Conservation (phyloP, 768 basidiomycete genomes). For the Mrakia blollopis region DNA sequence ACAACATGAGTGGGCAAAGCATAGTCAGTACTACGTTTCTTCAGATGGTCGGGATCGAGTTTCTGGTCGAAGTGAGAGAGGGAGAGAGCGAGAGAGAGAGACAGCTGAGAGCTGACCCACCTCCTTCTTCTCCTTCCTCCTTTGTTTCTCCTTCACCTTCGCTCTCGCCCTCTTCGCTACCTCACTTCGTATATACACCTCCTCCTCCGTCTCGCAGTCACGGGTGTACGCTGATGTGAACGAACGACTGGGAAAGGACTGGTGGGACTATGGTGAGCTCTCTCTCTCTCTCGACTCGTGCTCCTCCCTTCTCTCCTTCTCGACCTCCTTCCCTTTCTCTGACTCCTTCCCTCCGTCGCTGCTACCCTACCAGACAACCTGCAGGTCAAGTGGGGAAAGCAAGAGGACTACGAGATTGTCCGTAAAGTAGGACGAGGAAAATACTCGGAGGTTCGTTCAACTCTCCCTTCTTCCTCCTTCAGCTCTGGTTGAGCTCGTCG, state of each 20-base stretch:
- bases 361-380: conserved; percentile 60
- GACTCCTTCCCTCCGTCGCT: background rate
- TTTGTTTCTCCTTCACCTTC: too few species aligned
- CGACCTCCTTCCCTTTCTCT: background rate
- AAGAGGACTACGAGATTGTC: conserved; percentile 97
- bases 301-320: background rate
- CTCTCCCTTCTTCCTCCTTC: background rate
- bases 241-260: conserved; percentile 74
- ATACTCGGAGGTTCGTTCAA: conserved; percentile 71
- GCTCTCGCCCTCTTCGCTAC: too few species aligned
- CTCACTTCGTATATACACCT: too few species aligned
- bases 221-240: conserved; percentile 80
- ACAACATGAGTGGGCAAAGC: too few species aligned
- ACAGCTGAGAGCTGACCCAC: too few species aligned
- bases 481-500: background rate
- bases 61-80: too few species aligned
- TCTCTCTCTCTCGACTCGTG: conserved; percentile 1
- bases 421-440: conserved; percentile 93
- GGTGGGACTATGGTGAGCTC: conserved; percentile 87
- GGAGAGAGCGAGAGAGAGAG: too few species aligned
- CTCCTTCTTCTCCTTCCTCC: too few species aligned
- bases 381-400: conserved; percentile 90
- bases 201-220: background rate
- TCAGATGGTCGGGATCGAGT: too few species aligned
- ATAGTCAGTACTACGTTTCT: too few species aligned